A percentile compares a stretch with the other conserved stretches of the same genome.
Conservation (phyloP, 345 rosid genomes). For the Erodium maritimum region DNA sequence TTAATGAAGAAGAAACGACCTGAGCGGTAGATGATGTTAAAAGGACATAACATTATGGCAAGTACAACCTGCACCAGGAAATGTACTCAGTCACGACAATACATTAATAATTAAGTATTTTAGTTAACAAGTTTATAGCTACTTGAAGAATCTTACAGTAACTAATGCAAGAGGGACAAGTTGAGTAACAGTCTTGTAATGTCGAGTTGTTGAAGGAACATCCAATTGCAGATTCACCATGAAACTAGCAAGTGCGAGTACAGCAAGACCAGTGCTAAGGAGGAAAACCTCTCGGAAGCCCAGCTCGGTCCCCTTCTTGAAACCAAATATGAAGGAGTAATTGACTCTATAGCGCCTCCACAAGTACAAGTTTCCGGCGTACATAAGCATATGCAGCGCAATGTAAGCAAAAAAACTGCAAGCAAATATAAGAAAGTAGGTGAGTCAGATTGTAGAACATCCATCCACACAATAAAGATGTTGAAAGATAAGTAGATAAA, state of each 20-base stretch:
- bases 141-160: conserved; percentile 26
- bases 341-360: conserved; percentile 59
- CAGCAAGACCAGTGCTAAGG: conserved; percentile 47
- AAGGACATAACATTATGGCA: conserved; percentile 37
- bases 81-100: not conserved
- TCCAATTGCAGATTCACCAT: conserved; percentile 48
- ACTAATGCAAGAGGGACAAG: conserved; percentile 46
- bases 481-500: conserved; percentile 1
- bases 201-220: conserved; percentile 23
- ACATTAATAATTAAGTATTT: too few relatives aligned
- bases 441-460: too few relatives aligned
- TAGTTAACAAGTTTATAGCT: too few relatives aligned
- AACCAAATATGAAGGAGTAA: conserved; percentile 60
- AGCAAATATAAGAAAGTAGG: too few relatives aligned
- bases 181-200: conserved; percentile 33
- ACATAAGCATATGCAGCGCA: conserved; percentile 53
- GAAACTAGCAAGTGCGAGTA: conserved; percentile 42
- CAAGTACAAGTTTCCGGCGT: conserved; percentile 48
- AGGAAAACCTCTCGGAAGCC: conserved; percentile 56
- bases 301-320: conserved; percentile 60
- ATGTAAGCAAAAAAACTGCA: conserved; percentile 58
- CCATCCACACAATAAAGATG: too few relatives aligned
- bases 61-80: conserved; percentile 28
- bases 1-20: conserved; percentile 30
- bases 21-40: conserved; percentile 36